Conservation (phyloP, 169 alveolate genomes). For the Babesia bigemina region DNA sequence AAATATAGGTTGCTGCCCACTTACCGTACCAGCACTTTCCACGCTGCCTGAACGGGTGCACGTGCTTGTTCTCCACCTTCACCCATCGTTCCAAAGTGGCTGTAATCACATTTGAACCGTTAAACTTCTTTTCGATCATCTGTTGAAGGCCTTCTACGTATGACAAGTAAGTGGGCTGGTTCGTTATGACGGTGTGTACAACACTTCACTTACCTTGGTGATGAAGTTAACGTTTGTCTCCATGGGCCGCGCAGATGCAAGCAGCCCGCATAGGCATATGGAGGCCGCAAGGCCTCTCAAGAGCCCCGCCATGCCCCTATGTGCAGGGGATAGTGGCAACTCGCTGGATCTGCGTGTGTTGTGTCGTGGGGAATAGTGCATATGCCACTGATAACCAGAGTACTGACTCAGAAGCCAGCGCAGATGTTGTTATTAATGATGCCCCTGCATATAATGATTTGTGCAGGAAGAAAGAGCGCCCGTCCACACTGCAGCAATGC, state of each 20-base stretch:
- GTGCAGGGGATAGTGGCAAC: no score
- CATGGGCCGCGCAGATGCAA: neutral
- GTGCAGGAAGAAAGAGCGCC: neutral
- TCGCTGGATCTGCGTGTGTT: no score
- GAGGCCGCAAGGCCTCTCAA: no score
- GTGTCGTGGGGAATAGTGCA: no score
- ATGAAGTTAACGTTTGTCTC: neutral
- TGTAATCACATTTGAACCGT: neutral
- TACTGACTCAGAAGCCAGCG: no score
- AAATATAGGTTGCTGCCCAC: neutral
- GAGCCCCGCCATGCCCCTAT: no score
- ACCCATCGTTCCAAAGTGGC: constrained; percentile 2
- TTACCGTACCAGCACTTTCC: constrained; percentile 32
- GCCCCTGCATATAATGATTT: no score
- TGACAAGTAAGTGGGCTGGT: neutral
- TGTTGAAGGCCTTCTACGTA: no score
- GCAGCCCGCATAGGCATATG: no score
- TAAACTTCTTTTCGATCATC: no score
- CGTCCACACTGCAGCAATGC: neutral
- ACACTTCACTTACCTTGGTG: neutral
- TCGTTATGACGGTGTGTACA: neutral
- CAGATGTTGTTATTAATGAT: no score
- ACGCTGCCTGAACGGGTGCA: constrained; percentile 27
- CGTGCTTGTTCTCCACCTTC: neutral
- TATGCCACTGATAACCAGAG: no score